Conservation (phyloP, 352 stramenopile genomes). For the Globisporangium nunn region DNA sequence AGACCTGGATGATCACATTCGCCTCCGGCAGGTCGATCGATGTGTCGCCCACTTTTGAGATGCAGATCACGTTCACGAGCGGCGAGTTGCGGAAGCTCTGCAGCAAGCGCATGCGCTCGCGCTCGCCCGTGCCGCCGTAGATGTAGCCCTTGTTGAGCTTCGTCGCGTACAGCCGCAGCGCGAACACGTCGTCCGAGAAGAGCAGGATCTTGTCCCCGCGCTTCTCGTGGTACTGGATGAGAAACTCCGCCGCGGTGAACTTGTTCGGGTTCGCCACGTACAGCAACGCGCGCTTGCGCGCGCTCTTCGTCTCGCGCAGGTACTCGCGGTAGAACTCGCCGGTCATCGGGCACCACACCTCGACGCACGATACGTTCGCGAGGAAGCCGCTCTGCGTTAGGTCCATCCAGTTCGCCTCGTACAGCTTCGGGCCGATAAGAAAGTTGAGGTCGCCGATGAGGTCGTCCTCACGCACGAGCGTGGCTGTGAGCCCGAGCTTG, state of each 20-base stretch:
- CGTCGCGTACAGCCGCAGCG: slow-evolving; percentile 91
- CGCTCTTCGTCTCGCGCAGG: slow-evolving; percentile 80
- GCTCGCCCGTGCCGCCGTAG: slow-evolving; percentile 95
- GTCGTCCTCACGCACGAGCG: slow-evolving; percentile 98
- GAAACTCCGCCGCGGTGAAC: slow-evolving; percentile 92
- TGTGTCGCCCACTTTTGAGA: slow-evolving; percentile 96
- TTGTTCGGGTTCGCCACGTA: slow-evolving; percentile 99
- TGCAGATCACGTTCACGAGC: slow-evolving; percentile 87
- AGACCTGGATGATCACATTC: slow-evolving; percentile 99
- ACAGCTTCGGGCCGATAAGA: slow-evolving; percentile 97
- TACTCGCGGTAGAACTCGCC: slow-evolving; percentile 95
- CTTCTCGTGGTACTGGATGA: slow-evolving; percentile 97
- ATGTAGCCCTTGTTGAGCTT: slow-evolving; percentile 92
- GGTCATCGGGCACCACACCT: slow-evolving; percentile 99
- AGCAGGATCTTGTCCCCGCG: slow-evolving; percentile 98
- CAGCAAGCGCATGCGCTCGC: slow-evolving; percentile 81
- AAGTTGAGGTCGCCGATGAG: slow-evolving; percentile 99
- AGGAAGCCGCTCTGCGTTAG: slow-evolving; percentile 96
- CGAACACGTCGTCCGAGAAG: slow-evolving; percentile 98
- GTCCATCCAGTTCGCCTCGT: slow-evolving; percentile 99
- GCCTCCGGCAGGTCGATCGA: slow-evolving; percentile 99
- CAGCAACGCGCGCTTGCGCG: slow-evolving; percentile 90
- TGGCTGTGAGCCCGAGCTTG: slow-evolving; percentile 98
- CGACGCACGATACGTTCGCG: slow-evolving; percentile 96
- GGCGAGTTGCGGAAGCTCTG: slow-evolving; percentile 82